A percentile compares a stretch with the other conserved stretches of the same genome.
Conservation (phyloP, 495 filamentous ascomycete genomes). For the Opeltia flavorubescens region DNA sequence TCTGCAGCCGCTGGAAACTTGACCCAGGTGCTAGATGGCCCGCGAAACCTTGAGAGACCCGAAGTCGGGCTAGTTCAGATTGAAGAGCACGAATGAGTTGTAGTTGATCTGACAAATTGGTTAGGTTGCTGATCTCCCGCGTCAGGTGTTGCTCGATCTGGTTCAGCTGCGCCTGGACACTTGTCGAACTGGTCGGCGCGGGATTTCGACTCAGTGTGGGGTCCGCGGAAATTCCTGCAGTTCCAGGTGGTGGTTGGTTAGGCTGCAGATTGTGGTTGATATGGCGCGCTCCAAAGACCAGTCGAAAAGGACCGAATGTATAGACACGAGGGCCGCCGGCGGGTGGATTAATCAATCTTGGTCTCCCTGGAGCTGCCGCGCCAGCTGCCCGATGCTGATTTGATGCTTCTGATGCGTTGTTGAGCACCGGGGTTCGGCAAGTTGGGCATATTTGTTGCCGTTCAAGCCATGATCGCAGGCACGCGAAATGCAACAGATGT, state of each 20-base stretch:
- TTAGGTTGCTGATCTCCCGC: conserved; percentile 45
- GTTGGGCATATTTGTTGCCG: conserved; percentile 95
- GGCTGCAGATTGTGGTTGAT: conserved; percentile 26
- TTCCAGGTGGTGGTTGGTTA: conserved; percentile 1
- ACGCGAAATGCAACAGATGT: conserved; percentile 87
- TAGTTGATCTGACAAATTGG: conserved; percentile 41
- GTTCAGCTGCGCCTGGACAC: conserved; percentile 41
- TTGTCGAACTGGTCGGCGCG: conserved; percentile 7
- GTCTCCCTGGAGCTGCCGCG: conserved; percentile 15
- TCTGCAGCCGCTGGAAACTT: not conserved
- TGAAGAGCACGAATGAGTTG: conserved; percentile 41
- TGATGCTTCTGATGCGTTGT: conserved; percentile 15
- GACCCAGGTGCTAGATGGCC: conserved; percentile 4
- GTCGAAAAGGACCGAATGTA: conserved; percentile 42
- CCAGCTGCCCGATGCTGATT: conserved; percentile 21
- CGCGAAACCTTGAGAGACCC: conserved; percentile 26
- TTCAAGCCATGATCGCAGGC: conserved; percentile 94
- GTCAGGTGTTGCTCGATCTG: conserved; percentile 53
- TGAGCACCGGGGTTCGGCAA: conserved; percentile 68
- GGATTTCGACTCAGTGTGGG: conserved; percentile 20
- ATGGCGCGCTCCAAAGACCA: conserved; percentile 43
- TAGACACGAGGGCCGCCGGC: conserved; percentile 28
- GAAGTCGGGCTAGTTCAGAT: conserved; percentile 48
- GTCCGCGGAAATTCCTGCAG: conserved; percentile 21
- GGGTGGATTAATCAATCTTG: conserved; percentile 16